Conservation (phyloP, 192 early-diverging fungal species). For the Backusella tarrabulga region DNA sequence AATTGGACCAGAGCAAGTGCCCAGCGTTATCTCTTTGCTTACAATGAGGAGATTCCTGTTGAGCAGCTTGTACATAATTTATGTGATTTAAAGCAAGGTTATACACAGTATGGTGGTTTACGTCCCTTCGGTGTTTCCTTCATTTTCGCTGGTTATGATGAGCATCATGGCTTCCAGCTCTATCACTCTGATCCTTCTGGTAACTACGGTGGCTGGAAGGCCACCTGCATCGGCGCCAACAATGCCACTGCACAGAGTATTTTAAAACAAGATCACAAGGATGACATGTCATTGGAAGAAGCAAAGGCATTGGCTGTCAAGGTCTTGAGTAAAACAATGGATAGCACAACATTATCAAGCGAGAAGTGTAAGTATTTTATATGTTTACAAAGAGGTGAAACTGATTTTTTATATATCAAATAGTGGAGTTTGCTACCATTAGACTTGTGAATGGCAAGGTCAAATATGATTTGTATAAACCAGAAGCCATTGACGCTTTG, state of each 20-base stretch:
- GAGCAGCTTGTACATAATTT: slow-evolving; percentile 95
- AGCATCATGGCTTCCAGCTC: slow-evolving; percentile 90
- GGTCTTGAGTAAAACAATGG: slow-evolving; percentile 97
- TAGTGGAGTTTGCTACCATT: slow-evolving; percentile 93
- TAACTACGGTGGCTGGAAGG: slow-evolving; percentile 99
- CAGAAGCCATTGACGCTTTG: slow-evolving; percentile 79
- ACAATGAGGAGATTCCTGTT: slow-evolving; percentile 90
- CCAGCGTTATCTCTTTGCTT: slow-evolving; percentile 83
- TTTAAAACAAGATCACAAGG: slow-evolving; percentile 97
- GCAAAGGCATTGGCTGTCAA: slow-evolving; percentile 91
- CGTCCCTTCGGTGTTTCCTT: slow-evolving; percentile 99
- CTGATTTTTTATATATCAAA: slow-evolving; percentile 11
- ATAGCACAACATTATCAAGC: slow-evolving; percentile 83
- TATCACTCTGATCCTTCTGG: slow-evolving; percentile 99
- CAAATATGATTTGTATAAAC: slow-evolving; percentile 66
- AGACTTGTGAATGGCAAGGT: slow-evolving; percentile 57
- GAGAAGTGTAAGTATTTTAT: slow-evolving; percentile 75
- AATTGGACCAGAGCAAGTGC: slow-evolving; percentile 84
- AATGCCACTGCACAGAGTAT: slow-evolving; percentile 87
- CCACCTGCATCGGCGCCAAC: slow-evolving; percentile 97
- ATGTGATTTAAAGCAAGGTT: slow-evolving; percentile 98
- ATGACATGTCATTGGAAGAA: slow-evolving; percentile 79
- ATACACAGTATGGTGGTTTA: slow-evolving; percentile 97
- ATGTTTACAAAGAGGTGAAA: neutral
- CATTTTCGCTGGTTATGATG: slow-evolving; percentile 93